phyloP scores from a whole-genome alignment of 2,329 filamentous ascomycete species.

The Pseudohalonectria lignicola region DNA sequence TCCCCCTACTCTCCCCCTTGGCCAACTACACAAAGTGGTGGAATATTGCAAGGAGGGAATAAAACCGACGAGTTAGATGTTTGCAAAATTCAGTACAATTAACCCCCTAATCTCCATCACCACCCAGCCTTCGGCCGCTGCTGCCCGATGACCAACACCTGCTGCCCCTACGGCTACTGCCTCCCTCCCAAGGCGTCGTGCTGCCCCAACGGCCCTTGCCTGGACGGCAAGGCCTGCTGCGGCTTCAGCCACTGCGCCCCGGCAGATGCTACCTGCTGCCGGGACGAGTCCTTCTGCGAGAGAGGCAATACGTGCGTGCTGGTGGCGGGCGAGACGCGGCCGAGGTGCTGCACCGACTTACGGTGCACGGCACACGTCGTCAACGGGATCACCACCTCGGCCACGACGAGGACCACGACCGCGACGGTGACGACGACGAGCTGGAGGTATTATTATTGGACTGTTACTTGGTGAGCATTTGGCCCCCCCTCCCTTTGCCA shows the following conservation, averaged over 20 bases:
- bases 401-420: slow-evolving; percentile 7
- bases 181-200: slow-evolving; percentile 7
- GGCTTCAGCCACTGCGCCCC: slow-evolving; percentile 11
- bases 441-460: slow-evolving; percentile 12
- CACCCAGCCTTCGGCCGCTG: no score
- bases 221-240: slow-evolving; percentile 9
- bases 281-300: slow-evolving; percentile 10
- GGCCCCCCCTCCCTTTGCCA: no score
- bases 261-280: slow-evolving; percentile 10
- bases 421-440: slow-evolving; percentile 2
- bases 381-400: slow-evolving; percentile 9
- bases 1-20: no score
- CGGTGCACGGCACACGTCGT: slow-evolving; percentile 12
- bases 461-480: slow-evolving; percentile 9
- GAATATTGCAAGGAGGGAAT: no score
- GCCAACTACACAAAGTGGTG: no score
- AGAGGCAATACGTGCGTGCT: slow-evolving; percentile 12
- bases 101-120: no score
- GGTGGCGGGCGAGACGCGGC: not conserved
- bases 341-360: slow-evolving; percentile 13
- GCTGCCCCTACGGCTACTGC: slow-evolving; percentile 14
- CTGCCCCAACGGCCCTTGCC: slow-evolving; percentile 12
- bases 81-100: no score
- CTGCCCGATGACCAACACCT: slow-evolving; percentile 8
- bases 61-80: no score